Evolutionary conservation across 73 alveolate genomes (phyloP).

Genomic region (Uronychia setigera): DNA sequence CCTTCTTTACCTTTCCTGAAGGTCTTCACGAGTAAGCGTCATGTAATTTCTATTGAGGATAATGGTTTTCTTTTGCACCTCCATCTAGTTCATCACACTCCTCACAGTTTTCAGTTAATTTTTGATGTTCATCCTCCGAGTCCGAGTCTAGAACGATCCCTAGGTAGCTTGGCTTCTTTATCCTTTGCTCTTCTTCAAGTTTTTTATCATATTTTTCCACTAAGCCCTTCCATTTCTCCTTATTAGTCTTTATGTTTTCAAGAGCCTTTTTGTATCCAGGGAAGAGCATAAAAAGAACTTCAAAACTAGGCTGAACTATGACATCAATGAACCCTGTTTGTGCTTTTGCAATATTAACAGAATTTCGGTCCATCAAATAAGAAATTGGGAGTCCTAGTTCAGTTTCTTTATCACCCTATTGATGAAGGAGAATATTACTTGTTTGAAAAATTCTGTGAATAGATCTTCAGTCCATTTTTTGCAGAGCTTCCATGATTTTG

Average conservation of each 20-base stretch:
- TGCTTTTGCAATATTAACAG: slow-evolving; percentile 82
- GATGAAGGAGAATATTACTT: slow-evolving; percentile 4
- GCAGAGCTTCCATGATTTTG: slow-evolving; percentile 74
- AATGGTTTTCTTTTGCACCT: too few species aligned
- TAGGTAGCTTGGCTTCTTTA: too few species aligned
- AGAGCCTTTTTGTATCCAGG: background rate
- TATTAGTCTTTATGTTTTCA: background rate
- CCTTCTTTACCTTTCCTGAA: too few species aligned
- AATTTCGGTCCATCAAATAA: slow-evolving; percentile 86
- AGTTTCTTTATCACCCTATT: slow-evolving; percentile 84
- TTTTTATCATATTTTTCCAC: background rate
- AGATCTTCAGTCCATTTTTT: slow-evolving; percentile 83
- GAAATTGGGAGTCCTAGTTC: slow-evolving; percentile 74
- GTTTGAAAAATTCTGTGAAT: slow-evolving; percentile 81
- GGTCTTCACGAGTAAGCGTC: too few species aligned
- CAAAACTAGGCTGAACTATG: slow-evolving; percentile 61
- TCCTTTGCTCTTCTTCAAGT: background rate
- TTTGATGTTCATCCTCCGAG: too few species aligned
- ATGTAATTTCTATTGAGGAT: too few species aligned
- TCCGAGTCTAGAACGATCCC: too few species aligned
- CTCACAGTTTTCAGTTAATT: too few species aligned
- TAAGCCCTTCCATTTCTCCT: slow-evolving; percentile 5
- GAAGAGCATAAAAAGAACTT: slow-evolving; percentile 11
- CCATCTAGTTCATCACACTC: too few species aligned
- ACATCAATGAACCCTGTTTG: slow-evolving; percentile 76